Conservation (phyloP, 768 basidiomycete genomes). For the Hemileccinum impolitum region DNA sequence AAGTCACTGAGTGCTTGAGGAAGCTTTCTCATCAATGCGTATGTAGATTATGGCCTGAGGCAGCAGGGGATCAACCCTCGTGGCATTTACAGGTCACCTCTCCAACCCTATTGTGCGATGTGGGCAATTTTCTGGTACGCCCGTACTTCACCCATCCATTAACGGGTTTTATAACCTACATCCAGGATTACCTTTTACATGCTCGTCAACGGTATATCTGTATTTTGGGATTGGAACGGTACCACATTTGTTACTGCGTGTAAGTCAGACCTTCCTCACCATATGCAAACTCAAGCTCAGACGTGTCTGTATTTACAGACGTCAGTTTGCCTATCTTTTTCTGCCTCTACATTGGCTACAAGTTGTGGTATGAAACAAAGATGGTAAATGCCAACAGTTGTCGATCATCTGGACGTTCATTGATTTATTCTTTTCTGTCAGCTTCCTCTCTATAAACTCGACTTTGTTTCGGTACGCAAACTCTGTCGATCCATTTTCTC, state of each 20-base stretch:
- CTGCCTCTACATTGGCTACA: slow-evolving; percentile 42
- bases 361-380: slow-evolving; percentile 29
- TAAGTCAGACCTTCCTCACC: slow-evolving; percentile 21
- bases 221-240: slow-evolving; percentile 63
- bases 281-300: background rate
- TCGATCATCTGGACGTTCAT: background rate
- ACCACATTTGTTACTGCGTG: slow-evolving; percentile 45
- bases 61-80: slow-evolving; percentile 51
- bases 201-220: slow-evolving; percentile 50
- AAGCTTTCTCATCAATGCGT: slow-evolving; percentile 21
- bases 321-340: slow-evolving; percentile 42
- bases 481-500: background rate
- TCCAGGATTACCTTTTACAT: slow-evolving; percentile 47
- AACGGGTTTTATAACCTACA: background rate
- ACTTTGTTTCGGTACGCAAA: slow-evolving; percentile 59
- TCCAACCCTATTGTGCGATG: slow-evolving; percentile 67
- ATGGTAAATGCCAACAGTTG: slow-evolving; percentile 9
- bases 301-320: slow-evolving; percentile 23
- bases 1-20: slow-evolving; percentile 20
- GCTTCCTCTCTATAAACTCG: slow-evolving; percentile 47
- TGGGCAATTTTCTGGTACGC: slow-evolving; percentile 70
- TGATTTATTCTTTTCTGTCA: background rate
- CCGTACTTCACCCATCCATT: slow-evolving; percentile 19
- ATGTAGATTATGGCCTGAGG: slow-evolving; percentile 14
- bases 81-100: slow-evolving; percentile 56